Evolutionary conservation across 2,329 filamentous ascomycete species (phyloP).

Genomic region (Diaporthe vexans): DNA sequence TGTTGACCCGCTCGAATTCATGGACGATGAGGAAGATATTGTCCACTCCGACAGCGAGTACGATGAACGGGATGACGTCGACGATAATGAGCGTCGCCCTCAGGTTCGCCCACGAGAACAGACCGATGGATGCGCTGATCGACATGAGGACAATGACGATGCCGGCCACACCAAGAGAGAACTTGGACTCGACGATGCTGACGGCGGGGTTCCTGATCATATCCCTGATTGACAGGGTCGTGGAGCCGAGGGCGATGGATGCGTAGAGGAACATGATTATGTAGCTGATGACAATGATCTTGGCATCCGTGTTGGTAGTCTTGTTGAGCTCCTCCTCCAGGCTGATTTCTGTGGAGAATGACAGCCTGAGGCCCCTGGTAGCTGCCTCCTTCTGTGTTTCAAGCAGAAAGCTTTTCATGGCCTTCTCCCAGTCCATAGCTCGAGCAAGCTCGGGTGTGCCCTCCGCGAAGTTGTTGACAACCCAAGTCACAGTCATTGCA

Average conservation of each 20-base stretch:
- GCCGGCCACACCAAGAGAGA: conserved; percentile 92
- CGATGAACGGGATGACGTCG: conserved; percentile 97
- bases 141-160: conserved; percentile 98
- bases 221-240: conserved; percentile 82
- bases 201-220: conserved; percentile 86
- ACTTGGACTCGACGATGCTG: conserved; percentile 94
- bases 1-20: conserved; percentile 95
- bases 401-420: conserved; percentile 80
- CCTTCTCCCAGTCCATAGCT: conserved; percentile 91
- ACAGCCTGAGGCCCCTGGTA: conserved; percentile 84
- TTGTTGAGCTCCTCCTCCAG: conserved; percentile 97
- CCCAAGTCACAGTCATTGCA: conserved; percentile 93
- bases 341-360: conserved; percentile 96
- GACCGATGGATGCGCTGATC: conserved; percentile 91
- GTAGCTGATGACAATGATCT: conserved; percentile 96
- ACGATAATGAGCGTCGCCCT: conserved; percentile 98
- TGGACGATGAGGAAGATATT: conserved; percentile 99
- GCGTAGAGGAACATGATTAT: conserved; percentile 99
- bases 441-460: conserved; percentile 77
- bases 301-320: conserved; percentile 97
- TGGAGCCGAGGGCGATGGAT: conserved; percentile 91
- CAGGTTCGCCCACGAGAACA: conserved; percentile 92
- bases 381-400: conserved; percentile 85
- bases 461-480: conserved; percentile 86
- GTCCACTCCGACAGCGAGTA: conserved; percentile 95